Base-by-base conservation (phyloP, 2,329 filamentous ascomycete genomes). In the Fusarium setosum region DNA sequence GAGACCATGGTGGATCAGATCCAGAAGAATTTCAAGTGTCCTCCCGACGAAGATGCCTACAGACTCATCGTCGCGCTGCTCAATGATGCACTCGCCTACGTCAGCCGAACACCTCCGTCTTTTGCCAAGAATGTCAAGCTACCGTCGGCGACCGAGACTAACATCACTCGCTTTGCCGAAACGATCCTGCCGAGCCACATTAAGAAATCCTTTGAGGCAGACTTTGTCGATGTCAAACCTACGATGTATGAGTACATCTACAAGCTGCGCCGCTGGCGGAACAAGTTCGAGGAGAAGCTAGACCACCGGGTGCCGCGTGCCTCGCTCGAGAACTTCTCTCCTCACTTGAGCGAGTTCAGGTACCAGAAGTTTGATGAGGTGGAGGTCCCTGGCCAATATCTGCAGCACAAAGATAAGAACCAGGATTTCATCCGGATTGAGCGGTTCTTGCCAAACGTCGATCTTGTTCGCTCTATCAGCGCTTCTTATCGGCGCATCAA, bases 1-100 rank as follows among this genome's bases (percentile, higher is more conserved):
- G 96, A 99, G 81, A 97, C 95, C 0, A 99, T 98, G 94, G 94
- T 98, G 26, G 96, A 99, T 75, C 95, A 98, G 79, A 97, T 99
- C 59, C 92, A 96, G 77, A 98, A 98, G 83, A 92, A 98, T 79
- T 99, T 99, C 87, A 99, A 99, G 81, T 98, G 96, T 73, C 95
- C 95, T 13, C 95, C 95, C 0, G 96, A 99, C 72, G 96, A 99
- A 77, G 96, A 99, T 81, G 96, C 96, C 3, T 98, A 98, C 78
- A 88, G 96, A 48, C 85, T 99, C 15, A 99, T 99, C 68, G 95
- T 98, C n/a, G 96, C 96, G 4, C 83, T 99, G 11, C 87, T 99
- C 20, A 99, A 99, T 75, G 96, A 99, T 77, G 96, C 93, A 0
- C 81, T 99, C 52, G 93, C 93, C 24, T 97, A 97, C 72, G 93